Conservation (phyloP, 2,329 filamentous ascomycete genomes). For the Coniochaeta hoffmannii region DNA sequence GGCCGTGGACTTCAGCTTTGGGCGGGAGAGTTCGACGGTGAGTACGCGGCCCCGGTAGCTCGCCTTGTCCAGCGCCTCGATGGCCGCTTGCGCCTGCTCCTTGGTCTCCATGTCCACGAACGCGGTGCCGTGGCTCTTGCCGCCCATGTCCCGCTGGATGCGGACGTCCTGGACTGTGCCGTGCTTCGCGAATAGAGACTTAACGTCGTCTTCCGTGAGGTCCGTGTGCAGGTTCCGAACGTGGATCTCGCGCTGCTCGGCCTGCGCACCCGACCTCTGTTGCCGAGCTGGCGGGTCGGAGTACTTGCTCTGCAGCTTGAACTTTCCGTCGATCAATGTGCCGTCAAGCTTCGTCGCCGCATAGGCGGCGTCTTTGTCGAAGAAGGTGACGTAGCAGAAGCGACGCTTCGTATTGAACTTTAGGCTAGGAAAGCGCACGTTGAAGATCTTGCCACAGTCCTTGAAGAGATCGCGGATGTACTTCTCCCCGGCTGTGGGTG, state of each 20-base stretch:
- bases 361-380: constrained; percentile 57
- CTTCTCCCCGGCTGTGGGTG: constrained; percentile 63
- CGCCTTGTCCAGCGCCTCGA: constrained; percentile 61
- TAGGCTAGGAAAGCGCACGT: constrained; percentile 82
- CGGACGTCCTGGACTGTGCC: constrained; percentile 68
- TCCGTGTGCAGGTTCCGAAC: constrained; percentile 60
- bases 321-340: constrained; percentile 58
- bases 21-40: constrained; percentile 53
- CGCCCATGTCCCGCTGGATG: constrained; percentile 59
- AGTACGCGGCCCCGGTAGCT: constrained; percentile 63
- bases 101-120: constrained; percentile 72
- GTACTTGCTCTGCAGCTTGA: constrained; percentile 68
- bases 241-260: constrained; percentile 84
- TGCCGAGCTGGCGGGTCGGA: constrained; percentile 78
- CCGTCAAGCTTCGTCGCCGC: constrained; percentile 69
- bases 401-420: constrained; percentile 82
- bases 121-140: constrained; percentile 67
- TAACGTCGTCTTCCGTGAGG: constrained; percentile 60
- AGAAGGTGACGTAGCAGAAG: constrained; percentile 95
- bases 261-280: constrained; percentile 67
- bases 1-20: constrained; percentile 48
- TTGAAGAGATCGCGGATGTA: constrained; percentile 64
- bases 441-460: constrained; percentile 73
- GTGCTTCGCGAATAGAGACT: constrained; percentile 64
- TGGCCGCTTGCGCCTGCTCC: constrained; percentile 59